These are phyloP conservation scores for Gynostemma pentaphyllum DNA, from an alignment of 306 rosid species.

Conservation along the genomic window DNA sequence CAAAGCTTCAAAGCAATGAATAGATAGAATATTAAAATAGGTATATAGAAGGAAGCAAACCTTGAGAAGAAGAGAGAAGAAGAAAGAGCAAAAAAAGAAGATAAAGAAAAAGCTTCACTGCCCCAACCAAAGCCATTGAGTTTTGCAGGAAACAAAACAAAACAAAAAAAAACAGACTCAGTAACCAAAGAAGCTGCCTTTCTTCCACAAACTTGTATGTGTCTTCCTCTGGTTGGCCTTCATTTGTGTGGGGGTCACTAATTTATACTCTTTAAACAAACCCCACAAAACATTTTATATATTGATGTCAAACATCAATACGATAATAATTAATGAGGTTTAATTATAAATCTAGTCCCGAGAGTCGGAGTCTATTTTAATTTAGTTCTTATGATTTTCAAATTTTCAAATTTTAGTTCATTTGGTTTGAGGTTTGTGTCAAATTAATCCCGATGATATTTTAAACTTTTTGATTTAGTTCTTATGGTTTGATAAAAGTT, in stretches of 20 bases:
- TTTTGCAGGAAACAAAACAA: constrained; percentile 30
- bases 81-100: constrained; percentile 8
- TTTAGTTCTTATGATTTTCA: no score
- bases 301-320: background rate
- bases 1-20: background rate
- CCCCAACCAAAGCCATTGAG: constrained; percentile 51
- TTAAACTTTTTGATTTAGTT: no score
- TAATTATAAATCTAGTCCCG: no score
- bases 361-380: no score
- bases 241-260: constrained; percentile 39
- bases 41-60: constrained; percentile 1
- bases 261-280: constrained; percentile 19
- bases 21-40: background rate
- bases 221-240: constrained; percentile 74
- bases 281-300: background rate
- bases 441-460: no score
- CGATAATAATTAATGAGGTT: no score
- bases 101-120: constrained; percentile 33
- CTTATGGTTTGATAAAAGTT: no score
- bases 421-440: no score
- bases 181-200: constrained; percentile 28
- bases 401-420: no score
- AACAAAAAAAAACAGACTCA: constrained; percentile 26
- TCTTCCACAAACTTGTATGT: constrained; percentile 40
- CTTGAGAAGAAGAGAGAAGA: constrained; percentile 10